These are phyloP conservation scores for Globisporangium alternatum DNA, from an alignment of 352 stramenopile species.

Conservation along the genomic window DNA sequence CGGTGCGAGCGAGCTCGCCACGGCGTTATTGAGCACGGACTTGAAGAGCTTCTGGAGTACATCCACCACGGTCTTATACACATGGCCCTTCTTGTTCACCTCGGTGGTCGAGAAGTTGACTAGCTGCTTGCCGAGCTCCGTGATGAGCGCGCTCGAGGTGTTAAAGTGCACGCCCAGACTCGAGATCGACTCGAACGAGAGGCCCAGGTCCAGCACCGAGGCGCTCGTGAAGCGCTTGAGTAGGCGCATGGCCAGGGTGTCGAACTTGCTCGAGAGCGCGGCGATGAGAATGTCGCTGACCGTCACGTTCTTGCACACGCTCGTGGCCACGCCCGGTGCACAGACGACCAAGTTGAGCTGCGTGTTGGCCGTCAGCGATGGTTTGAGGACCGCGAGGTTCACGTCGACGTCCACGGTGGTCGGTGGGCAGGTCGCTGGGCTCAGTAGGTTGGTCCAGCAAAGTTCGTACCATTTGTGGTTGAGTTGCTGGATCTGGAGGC, in stretches of 20 bases:
- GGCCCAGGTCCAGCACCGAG: slow-evolving; percentile 1
- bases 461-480: slow-evolving; percentile 17
- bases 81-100: slow-evolving; percentile 14
- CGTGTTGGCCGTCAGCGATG: slow-evolving; percentile 1
- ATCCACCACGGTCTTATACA: slow-evolving; percentile 7
- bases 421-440: slow-evolving; percentile 2
- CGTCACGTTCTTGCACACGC: slow-evolving; percentile 12
- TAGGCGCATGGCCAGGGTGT: slow-evolving; percentile 4
- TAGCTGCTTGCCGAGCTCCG: slow-evolving; percentile 9
- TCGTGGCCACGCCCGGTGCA: neutral
- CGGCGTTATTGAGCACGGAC: slow-evolving; percentile 11
- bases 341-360: slow-evolving; percentile 7
- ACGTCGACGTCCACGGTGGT: slow-evolving; percentile 9
- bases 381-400: slow-evolving; percentile 7
- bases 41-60: slow-evolving; percentile 11
- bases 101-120: slow-evolving; percentile 6
- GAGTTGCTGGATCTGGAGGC: slow-evolving; percentile 8
- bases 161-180: slow-evolving; percentile 11
- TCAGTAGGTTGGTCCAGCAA: slow-evolving; percentile 13
- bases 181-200: slow-evolving; percentile 14
- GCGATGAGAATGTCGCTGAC: slow-evolving; percentile 13
- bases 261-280: slow-evolving; percentile 9
- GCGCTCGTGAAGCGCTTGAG: slow-evolving; percentile 9
- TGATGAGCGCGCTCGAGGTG: slow-evolving; percentile 10
- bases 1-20: slow-evolving; percentile 3